Base-by-base conservation (phyloP, 805 yeast species). In the Ogataea pignaliae region DNA sequence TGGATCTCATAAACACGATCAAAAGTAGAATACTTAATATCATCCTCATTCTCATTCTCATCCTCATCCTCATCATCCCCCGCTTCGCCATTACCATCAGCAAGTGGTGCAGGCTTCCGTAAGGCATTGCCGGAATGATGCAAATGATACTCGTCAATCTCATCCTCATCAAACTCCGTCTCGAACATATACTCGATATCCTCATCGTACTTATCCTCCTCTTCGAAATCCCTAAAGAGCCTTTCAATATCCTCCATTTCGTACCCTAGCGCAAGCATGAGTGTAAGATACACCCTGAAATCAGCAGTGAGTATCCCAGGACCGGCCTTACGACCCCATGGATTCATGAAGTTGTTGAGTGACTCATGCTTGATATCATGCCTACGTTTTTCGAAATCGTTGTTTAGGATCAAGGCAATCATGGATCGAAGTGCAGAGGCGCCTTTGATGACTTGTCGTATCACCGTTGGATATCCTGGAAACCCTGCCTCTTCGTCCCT, bases 321-420 rank as follows among this genome's bases (percentile, higher is more conserved):
- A 16, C 81, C 78, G 16, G 72, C 60, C 43, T 77, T 73, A 47
- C 90, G 67, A 1, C 83, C 85, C 63, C 79, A 74, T 2, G 90
- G 89, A 16, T 82, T 79, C 70, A 79, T 71, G 55, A 81, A 84
- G 42, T 79, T 72, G 32, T 75, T 60, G 18, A 84, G 66, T 10
- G 86, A 71, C 52, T 79, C 80, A 52, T 78, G 81, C 42, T 71
- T 64, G 21, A 81, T 64, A 57, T 85, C 93, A 53, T 80, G 83
- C 15, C 55, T 54, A 42, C 76, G 59, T 15, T 53, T 53, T 0
- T 60, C 64, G 16, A 69, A 60, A 43, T 75, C 70, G 36, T 71
- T 73, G 54, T 83, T 83, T 42, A 85, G 56, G 9, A 82, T 69
- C 44, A 82, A 68, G 0, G 88, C 86, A 8, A 81, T 57, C 0